Evolutionary conservation across 2,329 filamentous ascomycete genomes (phyloP), one percentile per base, ranked within the genome.

Genomic region (Epichloe aotearoae): DNA sequence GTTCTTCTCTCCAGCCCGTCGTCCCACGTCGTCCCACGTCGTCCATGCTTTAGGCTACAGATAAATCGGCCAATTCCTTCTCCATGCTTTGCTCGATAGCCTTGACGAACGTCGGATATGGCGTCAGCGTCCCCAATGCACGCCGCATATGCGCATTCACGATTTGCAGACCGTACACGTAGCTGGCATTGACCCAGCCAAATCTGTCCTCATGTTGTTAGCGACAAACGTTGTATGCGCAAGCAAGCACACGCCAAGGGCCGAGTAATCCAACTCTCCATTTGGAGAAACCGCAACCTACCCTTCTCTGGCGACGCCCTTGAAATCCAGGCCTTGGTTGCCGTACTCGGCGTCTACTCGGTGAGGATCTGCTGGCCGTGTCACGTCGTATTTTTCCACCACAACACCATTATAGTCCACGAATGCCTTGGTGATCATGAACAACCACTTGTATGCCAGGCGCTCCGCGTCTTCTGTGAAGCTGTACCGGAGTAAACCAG

Each of bases 381-480:
- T 97, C 53, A 98, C 93, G 68, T 98, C 88, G 71, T 98, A 98
- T 72, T 98, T 98, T 70, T 98, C 93, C 5, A 97, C 93, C 2
- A 98, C 91, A 8, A 96, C 89, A 39, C 93, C 93, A 64, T 97
- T 97, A 74, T 91, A 97, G 66, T 98, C 91, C 54, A 96, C 90
- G 70, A 97, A 97, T 0, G 93, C 90, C 69, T 95, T 96, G 52
- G 88, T 96, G 61, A 96, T 89, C 91, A 97, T 97, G 66, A 90
- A 95, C 49, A 96, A 72, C 93, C 93, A 98, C 68, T 93, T 89
- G 69, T 98, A 98, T 0, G 88, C 86, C 56, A 98, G 70, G 36
- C 89, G 77, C 69, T 95, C 86, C 2, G 89, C 89, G 54, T 96
- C 90, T 23, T 91, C 86, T 30, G 84, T 82, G 64, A 95, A 97